Evolutionary conservation across 257 asterid genomes (phyloP).

Genomic region (Nicotiana tomentosiformis): DNA sequence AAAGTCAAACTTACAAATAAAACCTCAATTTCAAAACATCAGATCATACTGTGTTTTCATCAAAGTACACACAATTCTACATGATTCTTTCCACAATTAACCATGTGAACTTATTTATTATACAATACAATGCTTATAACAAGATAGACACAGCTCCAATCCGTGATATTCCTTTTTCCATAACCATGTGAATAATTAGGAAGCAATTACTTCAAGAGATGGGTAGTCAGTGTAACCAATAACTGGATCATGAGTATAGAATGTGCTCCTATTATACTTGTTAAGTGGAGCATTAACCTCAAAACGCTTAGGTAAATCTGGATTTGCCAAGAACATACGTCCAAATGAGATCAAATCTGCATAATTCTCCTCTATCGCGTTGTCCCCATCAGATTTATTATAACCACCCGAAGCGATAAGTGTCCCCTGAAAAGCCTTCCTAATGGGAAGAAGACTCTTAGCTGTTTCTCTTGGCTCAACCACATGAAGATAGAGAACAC

Average conservation of each 20-base stretch:
- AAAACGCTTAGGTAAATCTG: conserved; percentile 50
- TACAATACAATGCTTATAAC: no score
- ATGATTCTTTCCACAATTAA: neutral
- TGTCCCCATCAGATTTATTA: conserved; percentile 37
- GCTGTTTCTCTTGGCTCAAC: conserved; percentile 35
- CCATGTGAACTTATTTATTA: neutral
- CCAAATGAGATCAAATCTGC: conserved; percentile 68
- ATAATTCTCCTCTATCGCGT: conserved; percentile 27
- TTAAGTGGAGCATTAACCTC: conserved; percentile 47
- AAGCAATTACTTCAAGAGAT: conserved; percentile 25
- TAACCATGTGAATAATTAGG: neutral
- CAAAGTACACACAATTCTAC: neutral
- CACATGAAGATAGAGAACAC: conserved; percentile 38
- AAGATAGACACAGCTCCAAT: no score
- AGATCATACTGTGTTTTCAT: neutral
- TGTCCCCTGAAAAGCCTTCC: conserved; percentile 49
- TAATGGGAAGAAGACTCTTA: neutral
- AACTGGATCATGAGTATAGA: conserved; percentile 56
- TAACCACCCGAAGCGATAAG: conserved; percentile 62
- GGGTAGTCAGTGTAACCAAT: conserved; percentile 77
- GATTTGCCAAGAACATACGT: conserved; percentile 63
- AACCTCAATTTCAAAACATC: neutral
- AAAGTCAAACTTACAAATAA: neutral
- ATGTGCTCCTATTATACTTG: conserved; percentile 49
- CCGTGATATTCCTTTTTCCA: neutral